These are phyloP conservation scores for Grosmannia clavigera DNA, from an alignment of 2,329 filamentous ascomycete species.

Conservation along the genomic window DNA sequence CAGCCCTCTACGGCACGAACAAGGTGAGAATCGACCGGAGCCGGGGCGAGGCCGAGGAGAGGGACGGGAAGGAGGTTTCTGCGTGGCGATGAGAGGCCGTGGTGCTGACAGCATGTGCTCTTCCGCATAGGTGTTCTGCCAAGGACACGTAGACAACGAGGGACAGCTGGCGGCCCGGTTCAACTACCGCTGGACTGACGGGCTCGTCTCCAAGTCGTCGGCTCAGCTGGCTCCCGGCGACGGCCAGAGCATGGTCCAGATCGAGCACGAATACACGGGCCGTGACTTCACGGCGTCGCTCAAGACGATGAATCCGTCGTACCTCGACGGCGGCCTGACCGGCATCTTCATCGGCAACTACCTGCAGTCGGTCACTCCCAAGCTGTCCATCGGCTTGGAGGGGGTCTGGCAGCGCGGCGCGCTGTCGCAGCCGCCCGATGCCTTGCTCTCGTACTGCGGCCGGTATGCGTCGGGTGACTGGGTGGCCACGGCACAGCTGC, in stretches of 20 bases:
- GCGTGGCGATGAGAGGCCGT: no score
- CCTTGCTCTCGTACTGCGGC: constrained; percentile 77
- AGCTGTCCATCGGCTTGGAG: constrained; percentile 78
- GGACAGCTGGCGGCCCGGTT: constrained; percentile 76
- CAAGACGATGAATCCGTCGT: constrained; percentile 92
- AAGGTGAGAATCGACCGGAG: constrained; percentile 47
- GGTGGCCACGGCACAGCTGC: constrained; percentile 82
- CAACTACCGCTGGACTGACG: constrained; percentile 75
- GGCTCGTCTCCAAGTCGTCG: constrained; percentile 75
- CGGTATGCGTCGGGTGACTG: constrained; percentile 88
- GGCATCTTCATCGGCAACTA: constrained; percentile 95
- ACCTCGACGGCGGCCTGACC: constrained; percentile 81
- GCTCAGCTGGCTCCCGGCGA: constrained; percentile 70
- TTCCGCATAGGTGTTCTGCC: constrained; percentile 65
- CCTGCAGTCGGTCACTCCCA: constrained; percentile 82
- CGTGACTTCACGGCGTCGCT: constrained; percentile 85
- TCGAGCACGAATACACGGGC: constrained; percentile 93
- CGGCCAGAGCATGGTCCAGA: constrained; percentile 75
- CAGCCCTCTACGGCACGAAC: constrained; percentile 83
- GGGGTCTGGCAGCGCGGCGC: constrained; percentile 85
- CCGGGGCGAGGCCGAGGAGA: neutral
- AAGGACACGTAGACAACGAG: constrained; percentile 92
- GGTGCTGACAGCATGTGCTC: neutral
- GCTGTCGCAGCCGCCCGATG: constrained; percentile 78
- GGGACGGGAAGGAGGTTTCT: neutral